Base-by-base conservation (phyloP, 176 grass and related monocot genomes). In the Carex littledalei region DNA sequence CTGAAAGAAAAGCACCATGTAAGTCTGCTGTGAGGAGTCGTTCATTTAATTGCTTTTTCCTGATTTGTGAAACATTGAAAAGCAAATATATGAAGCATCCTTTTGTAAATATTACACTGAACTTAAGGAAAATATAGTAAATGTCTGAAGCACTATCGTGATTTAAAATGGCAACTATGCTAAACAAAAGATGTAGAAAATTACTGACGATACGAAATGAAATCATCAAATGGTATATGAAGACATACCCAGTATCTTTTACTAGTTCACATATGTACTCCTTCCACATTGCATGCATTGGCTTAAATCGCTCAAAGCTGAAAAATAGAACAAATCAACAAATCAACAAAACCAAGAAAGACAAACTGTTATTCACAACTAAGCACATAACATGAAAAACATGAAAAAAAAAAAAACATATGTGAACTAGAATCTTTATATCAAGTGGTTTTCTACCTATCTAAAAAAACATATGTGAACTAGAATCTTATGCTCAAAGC, bases 221-320 rank as follows among this genome's bases (percentile, higher is more conserved):
- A 45, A 84, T 57, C 43, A 84, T 85, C 21, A 47, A 61, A 61
- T n/a, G 67, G 20, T 29, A 66, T 49, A 26, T n/a, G 56, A 88
- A 84, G 2, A 17, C 83, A 37, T 76, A 94, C 92, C 84, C 77
- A 3, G 68, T 81, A 24, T 80, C 87, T 88, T 90, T 90, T 13
- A 81, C 73, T 68, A 97, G 92, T 83, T 92, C 84, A 63, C 21
- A 52, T 69, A 93, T 94, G 68, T 98, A 92, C 6, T 70, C 86
- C 77, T 95, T 95, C 93, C 95, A 98, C 88, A 90, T 90, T 74
- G 91, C 93, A 92, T 95, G 88, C 93, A 98, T 93, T 89, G 89
- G 88, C 84, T 88, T 89, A 82, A 93, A 93, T 47, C 91, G 88
- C 56, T 95, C 88, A 89, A 90, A 98, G 57, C 93, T 98, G 87